Evolutionary conservation across 208 protist genomes (phyloP), one percentile per base, ranked within the genome.

Genomic region (Trypanosoma platydactyli): DNA sequence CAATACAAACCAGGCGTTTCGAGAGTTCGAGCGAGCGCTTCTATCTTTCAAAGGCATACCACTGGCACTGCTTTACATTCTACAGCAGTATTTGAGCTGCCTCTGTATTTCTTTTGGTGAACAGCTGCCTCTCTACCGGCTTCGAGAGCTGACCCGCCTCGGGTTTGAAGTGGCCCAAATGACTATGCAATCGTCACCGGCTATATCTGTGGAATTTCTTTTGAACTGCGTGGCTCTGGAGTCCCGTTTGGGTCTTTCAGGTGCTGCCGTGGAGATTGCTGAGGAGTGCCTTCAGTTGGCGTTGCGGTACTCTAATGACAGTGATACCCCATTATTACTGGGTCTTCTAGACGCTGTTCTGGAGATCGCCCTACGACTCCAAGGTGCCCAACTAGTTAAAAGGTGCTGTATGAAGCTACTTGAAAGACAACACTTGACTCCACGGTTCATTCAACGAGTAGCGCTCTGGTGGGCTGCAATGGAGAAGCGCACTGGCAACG

Each of bases 391-490:
- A 35, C 60, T 63, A n/a, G 56, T 85, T 45, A 69, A 80, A 13
- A 38, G 62, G 18, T 80, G 73, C 50, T 89, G 84, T 40, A 64
- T 64, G 11, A 53, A 45, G 5, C 73, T 94, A 6, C 58, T 91
- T 29, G 58, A 66, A 29, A 30, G 52, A n/a, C 38, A 76, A 15
- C 44, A 56, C 24, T 44, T 74, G 18, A 38, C 74, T 42, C 51
- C 88, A 16, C 12, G 64, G 5, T 73, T 91, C 49, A 64, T 89
- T 58, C 82, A 87, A 61, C 77, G 86, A 33, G 75, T 90, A 24
- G 81, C 80, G 5, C 61, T 95, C 48, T 86, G 88, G 38, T 95
- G 89, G 86, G 83, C 85, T 11, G 79, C 84, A 16, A 64, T 91
- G 25, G 89, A 95, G 70, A 83, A 79, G 44, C 84, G 86, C 15